Conservation (phyloP, 1,139 yeast species). For the Blastobotrys ciferrii region DNA sequence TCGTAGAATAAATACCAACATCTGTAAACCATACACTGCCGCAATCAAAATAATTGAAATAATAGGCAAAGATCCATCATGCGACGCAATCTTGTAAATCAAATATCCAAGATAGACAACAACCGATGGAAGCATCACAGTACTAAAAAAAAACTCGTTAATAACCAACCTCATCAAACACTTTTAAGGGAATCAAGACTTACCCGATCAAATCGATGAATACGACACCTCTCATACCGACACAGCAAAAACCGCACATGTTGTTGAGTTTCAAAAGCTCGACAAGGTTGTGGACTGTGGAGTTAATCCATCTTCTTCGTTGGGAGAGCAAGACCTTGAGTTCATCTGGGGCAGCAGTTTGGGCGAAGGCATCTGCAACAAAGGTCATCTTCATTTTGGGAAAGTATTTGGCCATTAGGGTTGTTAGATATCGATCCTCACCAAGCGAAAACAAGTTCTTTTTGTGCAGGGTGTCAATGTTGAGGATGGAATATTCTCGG, state of each 20-base stretch:
- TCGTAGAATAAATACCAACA: conserved; percentile 39
- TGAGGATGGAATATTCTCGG: conserved; percentile 39
- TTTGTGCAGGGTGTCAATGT: conserved; percentile 43
- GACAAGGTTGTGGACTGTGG: conserved; percentile 43
- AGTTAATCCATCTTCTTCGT: conserved; percentile 47
- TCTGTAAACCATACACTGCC: conserved; percentile 43
- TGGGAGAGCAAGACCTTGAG: conserved; percentile 42
- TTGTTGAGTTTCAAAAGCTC: conserved; percentile 40
- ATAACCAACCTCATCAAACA: conserved; percentile 14
- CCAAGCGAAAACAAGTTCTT: conserved; percentile 44
- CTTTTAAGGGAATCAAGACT: conserved; percentile 6
- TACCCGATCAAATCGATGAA: conserved; percentile 38
- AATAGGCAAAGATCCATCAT: conserved; percentile 36
- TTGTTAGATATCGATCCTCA: conserved; percentile 44
- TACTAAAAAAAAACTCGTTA: conserved; percentile 23
- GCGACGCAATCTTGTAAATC: conserved; percentile 37
- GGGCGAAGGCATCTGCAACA: conserved; percentile 41
- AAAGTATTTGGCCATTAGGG: conserved; percentile 41
- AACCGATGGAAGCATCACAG: conserved; percentile 43
- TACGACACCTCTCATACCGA: conserved; percentile 44
- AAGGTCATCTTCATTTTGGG: conserved; percentile 40
- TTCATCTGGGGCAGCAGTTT: conserved; percentile 42
- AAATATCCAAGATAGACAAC: conserved; percentile 42
- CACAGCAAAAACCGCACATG: conserved; percentile 44
- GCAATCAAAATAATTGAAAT: conserved; percentile 41